These are phyloP conservation scores for Aaosphaeria pasadenensis DNA, from an alignment of 2,329 filamentous ascomycete species.

Conservation along the genomic window DNA sequence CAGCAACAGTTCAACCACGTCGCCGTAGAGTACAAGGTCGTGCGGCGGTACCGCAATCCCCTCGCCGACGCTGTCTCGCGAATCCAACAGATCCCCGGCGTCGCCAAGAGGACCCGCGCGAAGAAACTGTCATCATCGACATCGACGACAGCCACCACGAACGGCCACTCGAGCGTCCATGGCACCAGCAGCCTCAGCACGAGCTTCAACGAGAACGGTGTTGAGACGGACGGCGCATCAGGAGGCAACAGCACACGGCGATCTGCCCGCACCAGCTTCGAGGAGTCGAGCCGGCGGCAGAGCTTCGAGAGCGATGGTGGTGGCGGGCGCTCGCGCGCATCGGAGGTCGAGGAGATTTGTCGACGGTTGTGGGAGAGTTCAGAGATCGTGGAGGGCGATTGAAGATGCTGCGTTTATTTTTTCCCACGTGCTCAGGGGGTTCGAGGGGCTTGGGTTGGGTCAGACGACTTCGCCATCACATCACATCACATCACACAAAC, in stretches of 20 bases:
- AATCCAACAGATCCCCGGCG: constrained; percentile 52
- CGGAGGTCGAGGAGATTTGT: constrained; percentile 39
- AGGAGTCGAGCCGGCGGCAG: constrained; percentile 17
- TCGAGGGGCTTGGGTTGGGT: too few species aligned
- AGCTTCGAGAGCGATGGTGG: constrained; percentile 28
- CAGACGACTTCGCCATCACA: too few species aligned
- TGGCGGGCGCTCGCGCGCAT: constrained; percentile 13
- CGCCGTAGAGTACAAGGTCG: constrained; percentile 70
- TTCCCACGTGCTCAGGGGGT: too few species aligned
- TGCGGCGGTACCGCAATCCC: constrained; percentile 69
- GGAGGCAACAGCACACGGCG: constrained; percentile 11
- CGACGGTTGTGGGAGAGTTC: constrained; percentile 39
- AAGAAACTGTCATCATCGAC: neutral
- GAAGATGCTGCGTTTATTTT: constrained; percentile 6
- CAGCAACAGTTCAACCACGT: constrained; percentile 66
- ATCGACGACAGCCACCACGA: constrained; percentile 17
- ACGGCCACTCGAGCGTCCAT: constrained; percentile 20
- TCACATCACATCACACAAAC: too few species aligned
- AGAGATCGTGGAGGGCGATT: constrained; percentile 35
- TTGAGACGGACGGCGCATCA: constrained; percentile 22
- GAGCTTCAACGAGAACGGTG: constrained; percentile 24
- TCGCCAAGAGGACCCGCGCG: constrained; percentile 23
- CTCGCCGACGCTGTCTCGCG: constrained; percentile 61
- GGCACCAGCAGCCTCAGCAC: constrained; percentile 27
- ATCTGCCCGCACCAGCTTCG: constrained; percentile 27